These are phyloP conservation scores for Aspergillus hortae DNA, from an alignment of 2,329 filamentous ascomycete genomes.

Conservation along the genomic window DNA sequence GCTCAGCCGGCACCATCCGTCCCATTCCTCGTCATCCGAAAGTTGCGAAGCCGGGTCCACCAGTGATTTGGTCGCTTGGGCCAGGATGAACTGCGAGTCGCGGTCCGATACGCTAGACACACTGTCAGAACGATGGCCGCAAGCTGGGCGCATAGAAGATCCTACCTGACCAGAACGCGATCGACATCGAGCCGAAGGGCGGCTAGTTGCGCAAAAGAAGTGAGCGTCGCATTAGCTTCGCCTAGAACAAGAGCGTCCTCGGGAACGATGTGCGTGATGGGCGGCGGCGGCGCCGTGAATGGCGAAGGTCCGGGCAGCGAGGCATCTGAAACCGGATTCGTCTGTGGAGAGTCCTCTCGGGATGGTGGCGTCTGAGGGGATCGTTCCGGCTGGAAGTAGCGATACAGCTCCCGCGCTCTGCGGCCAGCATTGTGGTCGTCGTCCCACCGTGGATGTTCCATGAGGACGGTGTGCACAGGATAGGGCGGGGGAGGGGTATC, in stretches of 20 bases:
- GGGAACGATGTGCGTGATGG: slow-evolving; percentile 11
- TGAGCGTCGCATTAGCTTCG: slow-evolving; percentile 32
- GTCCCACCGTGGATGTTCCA: slow-evolving; percentile 6
- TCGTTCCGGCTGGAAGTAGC: slow-evolving; percentile 35
- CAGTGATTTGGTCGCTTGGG: slow-evolving; percentile 48
- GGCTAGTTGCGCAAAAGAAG: slow-evolving; percentile 34
- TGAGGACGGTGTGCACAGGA: background rate
- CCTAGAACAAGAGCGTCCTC: slow-evolving; percentile 26
- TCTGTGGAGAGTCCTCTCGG: slow-evolving; percentile 7
- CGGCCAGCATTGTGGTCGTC: slow-evolving; percentile 27
- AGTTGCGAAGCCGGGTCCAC: slow-evolving; percentile 26
- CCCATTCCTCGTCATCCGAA: slow-evolving; percentile 26
- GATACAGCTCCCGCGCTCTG: slow-evolving; percentile 37
- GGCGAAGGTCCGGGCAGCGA: slow-evolving; percentile 5
- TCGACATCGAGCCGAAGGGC: slow-evolving; percentile 33
- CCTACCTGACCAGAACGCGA: slow-evolving; percentile 37
- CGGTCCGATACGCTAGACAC: slow-evolving; percentile 43
- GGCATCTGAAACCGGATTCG: slow-evolving; percentile 13
- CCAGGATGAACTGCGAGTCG: slow-evolving; percentile 48
- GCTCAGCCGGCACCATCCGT: slow-evolving; percentile 29
- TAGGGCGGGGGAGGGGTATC: background rate
- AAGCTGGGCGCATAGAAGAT: background rate
- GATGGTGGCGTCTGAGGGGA: background rate
- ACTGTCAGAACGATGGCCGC: background rate
- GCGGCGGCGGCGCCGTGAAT: slow-evolving; percentile 10